Evolutionary conservation across 495 filamentous ascomycete species (phyloP).

Genomic region (Penicillium canescens): DNA sequence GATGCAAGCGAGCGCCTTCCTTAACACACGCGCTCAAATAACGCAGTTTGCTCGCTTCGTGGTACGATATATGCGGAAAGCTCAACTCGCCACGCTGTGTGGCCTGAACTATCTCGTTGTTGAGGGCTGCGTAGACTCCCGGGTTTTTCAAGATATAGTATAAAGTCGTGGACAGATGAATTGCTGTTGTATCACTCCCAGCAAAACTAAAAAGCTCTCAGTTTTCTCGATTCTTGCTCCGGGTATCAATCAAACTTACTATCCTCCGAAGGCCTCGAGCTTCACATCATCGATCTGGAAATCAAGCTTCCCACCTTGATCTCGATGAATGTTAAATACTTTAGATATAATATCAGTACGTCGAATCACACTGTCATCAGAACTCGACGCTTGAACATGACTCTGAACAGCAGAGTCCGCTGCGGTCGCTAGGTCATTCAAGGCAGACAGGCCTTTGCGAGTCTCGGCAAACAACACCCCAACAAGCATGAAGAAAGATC

Average conservation of each 20-base stretch:
- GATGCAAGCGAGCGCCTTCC: constrained; percentile 29
- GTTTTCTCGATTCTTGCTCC: background rate
- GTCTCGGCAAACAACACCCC: constrained; percentile 11
- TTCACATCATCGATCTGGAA: constrained; percentile 23
- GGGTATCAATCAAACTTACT: constrained; percentile 13
- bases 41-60: constrained; percentile 34
- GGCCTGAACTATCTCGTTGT: constrained; percentile 50
- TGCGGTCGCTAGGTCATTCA: constrained; percentile 15
- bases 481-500: constrained; percentile 18
- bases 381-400: constrained; percentile 3
- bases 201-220: constrained; percentile 30
- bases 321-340: constrained; percentile 10
- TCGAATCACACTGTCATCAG: constrained; percentile 1
- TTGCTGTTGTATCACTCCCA: constrained; percentile 53
- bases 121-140: constrained; percentile 44
- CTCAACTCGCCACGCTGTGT: constrained; percentile 15
- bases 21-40: constrained; percentile 44
- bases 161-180: constrained; percentile 44
- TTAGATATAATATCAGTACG: constrained; percentile 20
- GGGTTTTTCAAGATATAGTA: constrained; percentile 54
- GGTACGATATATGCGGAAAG: constrained; percentile 5
- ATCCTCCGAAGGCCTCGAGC: constrained; percentile 16
- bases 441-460: constrained; percentile 13
- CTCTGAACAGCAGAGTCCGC: constrained; percentile 14
- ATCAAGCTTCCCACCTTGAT: constrained; percentile 12